phyloP scores from a whole-genome alignment of 768 basidiomycete genomes.

The Leccinum variicolor region DNA sequence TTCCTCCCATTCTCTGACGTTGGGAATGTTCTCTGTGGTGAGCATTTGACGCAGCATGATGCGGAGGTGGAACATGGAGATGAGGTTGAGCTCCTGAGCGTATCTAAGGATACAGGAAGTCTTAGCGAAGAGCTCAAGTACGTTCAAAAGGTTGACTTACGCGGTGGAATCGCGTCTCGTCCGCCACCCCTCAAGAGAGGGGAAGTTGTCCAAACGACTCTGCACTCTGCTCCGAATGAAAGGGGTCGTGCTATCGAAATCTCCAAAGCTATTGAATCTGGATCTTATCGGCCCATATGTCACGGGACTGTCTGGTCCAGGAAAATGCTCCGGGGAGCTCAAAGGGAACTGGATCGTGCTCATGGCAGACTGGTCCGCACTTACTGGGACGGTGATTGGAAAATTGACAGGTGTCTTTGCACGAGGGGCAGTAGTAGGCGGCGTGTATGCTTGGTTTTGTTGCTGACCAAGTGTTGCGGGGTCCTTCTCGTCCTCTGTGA shows the following conservation, averaged over 20 bases:
- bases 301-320: conserved; percentile 53
- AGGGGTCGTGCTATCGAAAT: conserved; percentile 69
- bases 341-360: conserved; percentile 82
- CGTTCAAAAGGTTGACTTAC: conserved; percentile 44
- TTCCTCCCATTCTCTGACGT: conserved; percentile 86
- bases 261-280: conserved; percentile 68
- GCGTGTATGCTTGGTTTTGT: conserved; percentile 12
- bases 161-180: conserved; percentile 86
- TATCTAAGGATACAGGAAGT: conserved; percentile 44
- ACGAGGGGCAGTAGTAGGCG: conserved; percentile 36
- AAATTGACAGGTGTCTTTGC: conserved; percentile 56
- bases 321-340: conserved; percentile 66
- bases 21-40: conserved; percentile 75
- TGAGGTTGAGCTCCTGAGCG: conserved; percentile 77
- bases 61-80: conserved; percentile 87
- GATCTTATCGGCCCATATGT: conserved; percentile 49
- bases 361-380: conserved; percentile 43
- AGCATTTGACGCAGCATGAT: conserved; percentile 92
- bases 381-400: conserved; percentile 51
- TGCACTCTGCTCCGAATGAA: conserved; percentile 85
- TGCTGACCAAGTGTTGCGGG: conserved; percentile 43
- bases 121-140: conserved; percentile 4
- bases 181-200: conserved; percentile 72
- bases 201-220: conserved; percentile 63
- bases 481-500: conserved; percentile 76